Conservation (phyloP, 1,139 yeast species). For the Pichia sp. region DNA sequence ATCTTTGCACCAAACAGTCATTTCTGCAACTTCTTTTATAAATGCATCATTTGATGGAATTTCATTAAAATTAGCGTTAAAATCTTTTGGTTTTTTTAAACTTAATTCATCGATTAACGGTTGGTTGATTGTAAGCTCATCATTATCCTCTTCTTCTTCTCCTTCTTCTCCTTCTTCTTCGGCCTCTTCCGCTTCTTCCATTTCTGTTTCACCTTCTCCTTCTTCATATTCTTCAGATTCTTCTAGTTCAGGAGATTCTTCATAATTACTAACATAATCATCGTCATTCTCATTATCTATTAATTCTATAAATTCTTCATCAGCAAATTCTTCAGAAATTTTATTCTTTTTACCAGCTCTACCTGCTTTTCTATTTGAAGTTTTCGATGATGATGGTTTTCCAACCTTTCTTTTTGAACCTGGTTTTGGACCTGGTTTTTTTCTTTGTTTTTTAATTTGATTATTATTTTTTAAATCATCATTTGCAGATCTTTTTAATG, state of each 20-base stretch:
- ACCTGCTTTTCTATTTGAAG: neutral
- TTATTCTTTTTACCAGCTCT: constrained; percentile 2
- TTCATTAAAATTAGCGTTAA: constrained; percentile 17
- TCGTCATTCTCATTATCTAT: constrained; percentile 11
- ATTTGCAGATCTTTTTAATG: neutral
- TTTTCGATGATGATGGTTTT: neutral
- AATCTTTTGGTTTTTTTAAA: constrained; percentile 19
- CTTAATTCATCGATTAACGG: constrained; percentile 24
- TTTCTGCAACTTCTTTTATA: constrained; percentile 19
- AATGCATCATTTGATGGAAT: constrained; percentile 20
- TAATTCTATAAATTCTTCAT: constrained; percentile 8
- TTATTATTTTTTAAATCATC: constrained; percentile 1
- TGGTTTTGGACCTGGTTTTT: constrained; percentile 1
- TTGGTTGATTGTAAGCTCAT: neutral
- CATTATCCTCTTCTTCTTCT: constrained; percentile 5
- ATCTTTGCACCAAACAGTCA: constrained; percentile 19
- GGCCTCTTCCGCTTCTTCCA: constrained; percentile 8
- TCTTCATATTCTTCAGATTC: constrained; percentile 6
- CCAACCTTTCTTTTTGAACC: neutral
- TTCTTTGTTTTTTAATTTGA: constrained; percentile 8
- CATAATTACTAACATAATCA: constrained; percentile 10
- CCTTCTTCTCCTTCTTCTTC: constrained; percentile 10
- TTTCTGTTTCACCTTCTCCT: constrained; percentile 7
- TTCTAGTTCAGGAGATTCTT: constrained; percentile 2
- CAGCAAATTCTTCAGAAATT: constrained; percentile 1